Evolutionary conservation across 2,329 filamentous ascomycete species (phyloP).

Genomic region (Xylaria sp.): DNA sequence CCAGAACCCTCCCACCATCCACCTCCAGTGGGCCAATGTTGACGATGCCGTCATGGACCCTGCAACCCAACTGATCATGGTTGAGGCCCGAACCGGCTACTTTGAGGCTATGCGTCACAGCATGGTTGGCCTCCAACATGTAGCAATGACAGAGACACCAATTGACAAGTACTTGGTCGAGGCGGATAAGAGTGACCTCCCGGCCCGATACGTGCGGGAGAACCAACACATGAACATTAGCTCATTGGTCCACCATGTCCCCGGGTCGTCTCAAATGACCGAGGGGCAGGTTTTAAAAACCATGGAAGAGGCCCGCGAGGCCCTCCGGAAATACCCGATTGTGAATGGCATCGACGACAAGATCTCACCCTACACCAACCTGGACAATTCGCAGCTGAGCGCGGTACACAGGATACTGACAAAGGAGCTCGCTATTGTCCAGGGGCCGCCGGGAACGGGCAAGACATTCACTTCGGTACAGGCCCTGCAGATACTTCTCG

Average conservation of each 20-base stretch:
- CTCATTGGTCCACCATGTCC: constrained; percentile 36
- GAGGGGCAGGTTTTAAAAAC: constrained; percentile 9
- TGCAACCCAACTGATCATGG: constrained; percentile 71
- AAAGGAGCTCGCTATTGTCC: constrained; percentile 73
- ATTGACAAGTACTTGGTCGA: constrained; percentile 64
- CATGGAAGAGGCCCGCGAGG: constrained; percentile 24
- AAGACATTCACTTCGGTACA: constrained; percentile 84
- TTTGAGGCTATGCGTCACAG: constrained; percentile 78
- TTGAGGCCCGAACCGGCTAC: constrained; percentile 74
- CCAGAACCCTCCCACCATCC: constrained; percentile 69
- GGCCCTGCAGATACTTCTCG: constrained; percentile 67
- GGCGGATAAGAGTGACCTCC: constrained; percentile 40
- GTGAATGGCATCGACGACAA: constrained; percentile 29
- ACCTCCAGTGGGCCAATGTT: constrained; percentile 69
- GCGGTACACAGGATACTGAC: constrained; percentile 73
- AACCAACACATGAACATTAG: constrained; percentile 39
- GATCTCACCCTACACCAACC: constrained; percentile 37
- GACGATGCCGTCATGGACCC: constrained; percentile 70
- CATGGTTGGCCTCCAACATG: constrained; percentile 71
- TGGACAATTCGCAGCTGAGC: constrained; percentile 72
- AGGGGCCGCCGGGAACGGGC: constrained; percentile 75
- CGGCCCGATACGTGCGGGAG: constrained; percentile 38
- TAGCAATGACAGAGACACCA: constrained; percentile 51
- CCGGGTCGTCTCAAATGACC: constrained; percentile 18
- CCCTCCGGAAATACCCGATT: constrained; percentile 26